Evolutionary conservation across 1,284 basidiomycete genomes (phyloP), one percentile per base, ranked within the genome.

Genomic region (Coriolopsis trogii): DNA sequence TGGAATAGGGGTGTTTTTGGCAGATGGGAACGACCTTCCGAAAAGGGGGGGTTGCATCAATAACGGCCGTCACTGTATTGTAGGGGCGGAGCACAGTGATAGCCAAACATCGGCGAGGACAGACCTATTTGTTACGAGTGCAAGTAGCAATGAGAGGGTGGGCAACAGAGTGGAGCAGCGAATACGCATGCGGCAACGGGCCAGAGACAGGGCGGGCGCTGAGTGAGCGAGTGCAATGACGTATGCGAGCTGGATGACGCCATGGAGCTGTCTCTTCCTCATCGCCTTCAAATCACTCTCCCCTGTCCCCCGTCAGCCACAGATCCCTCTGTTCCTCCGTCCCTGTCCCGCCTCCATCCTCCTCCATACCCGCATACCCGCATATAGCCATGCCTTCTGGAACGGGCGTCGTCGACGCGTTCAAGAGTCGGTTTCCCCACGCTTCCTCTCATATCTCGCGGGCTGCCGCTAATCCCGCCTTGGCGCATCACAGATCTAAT

Each of bases 401-500:
- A 40, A 63, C 64, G 40, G 65, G 67, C 62, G 67, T 69, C 59
- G 67, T 70, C 63, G 67, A 69, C 62, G 66, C 67, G 30, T 69
- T 69, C 63, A 70, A 68, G 63, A 69, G 67, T 67, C 16, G 34
- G 67, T 34, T 4, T 18, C 46, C 23, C 25, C 36, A 24, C 46
- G 26, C 44, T 41, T 20, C 38, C 37, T 13, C 49, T 30, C 39
- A 30, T 26, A 33, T 46, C 46, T 41, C 23, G 28, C 20, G 42
- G 37, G 51, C 24, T 38, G 34, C 50, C 13, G 40, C 48, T 57
- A 51, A 57, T 45, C 9, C 38, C 26, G 31, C 25, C 34, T n/a
- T 40, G 51, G 18, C 51, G 26, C 41, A 45, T 47, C 53, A n/a
- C n/a, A 50, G 92, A 92, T 75, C 87, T 95, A 65, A 90, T 95